Evolutionary conservation across 768 basidiomycete genomes (phyloP).

Genomic region (Hygrocybe punicea): DNA sequence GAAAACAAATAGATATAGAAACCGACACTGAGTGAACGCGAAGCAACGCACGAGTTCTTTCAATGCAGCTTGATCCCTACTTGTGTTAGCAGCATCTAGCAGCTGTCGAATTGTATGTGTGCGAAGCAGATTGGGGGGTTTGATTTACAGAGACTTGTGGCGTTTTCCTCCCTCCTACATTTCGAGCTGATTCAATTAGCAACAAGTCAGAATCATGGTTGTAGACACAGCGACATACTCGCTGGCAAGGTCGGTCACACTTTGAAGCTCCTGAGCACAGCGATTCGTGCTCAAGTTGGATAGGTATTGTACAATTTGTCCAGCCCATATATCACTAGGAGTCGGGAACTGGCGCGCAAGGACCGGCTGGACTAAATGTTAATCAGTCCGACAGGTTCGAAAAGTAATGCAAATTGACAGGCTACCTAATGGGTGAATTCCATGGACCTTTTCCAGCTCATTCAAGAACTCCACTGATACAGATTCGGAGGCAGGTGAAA

Average conservation of each 20-base stretch:
- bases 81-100: background rate
- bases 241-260: background rate
- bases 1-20: background rate
- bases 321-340: background rate
- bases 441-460: background rate
- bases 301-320: background rate
- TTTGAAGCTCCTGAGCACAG: background rate
- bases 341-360: background rate
- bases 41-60: constrained; percentile 1
- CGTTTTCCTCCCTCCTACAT: background rate
- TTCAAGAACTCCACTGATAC: constrained; percentile 5
- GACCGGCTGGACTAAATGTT: background rate
- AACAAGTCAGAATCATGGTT: background rate
- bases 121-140: background rate
- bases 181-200: background rate
- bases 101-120: background rate
- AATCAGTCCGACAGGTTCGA: background rate
- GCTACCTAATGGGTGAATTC: background rate
- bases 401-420: too few species aligned
- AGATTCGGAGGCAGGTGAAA: constrained; percentile 2
- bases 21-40: background rate
- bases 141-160: background rate
- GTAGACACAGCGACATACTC: background rate
- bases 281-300: background rate
- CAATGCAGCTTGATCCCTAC: background rate